Base-by-base conservation (phyloP, 208 protist species). In the Leptomonas pyrrhocoris region DNA sequence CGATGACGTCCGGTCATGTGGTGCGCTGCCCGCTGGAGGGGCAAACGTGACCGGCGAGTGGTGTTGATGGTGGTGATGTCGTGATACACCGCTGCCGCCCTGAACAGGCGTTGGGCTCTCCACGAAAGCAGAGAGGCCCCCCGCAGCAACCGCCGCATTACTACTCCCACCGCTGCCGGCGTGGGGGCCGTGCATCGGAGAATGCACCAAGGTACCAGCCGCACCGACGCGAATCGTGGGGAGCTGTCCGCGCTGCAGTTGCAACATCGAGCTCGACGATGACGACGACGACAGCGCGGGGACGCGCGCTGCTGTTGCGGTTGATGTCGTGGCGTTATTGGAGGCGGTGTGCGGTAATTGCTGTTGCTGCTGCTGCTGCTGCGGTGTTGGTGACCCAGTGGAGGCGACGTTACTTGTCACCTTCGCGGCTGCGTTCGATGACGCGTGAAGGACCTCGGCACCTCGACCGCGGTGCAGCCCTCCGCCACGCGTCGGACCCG, bases 391-490 rank as follows among this genome's bases (percentile, higher is more conserved):
- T 21, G 25, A 6, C 19, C 19, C 67, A n/a, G n/a, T n/a, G n/a
- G n/a, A n/a, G n/a, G n/a, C 36, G 34, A 27, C n/a, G 45, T 55
- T 55, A 53, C 36, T 18, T 28, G 19, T 31, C 36, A 15, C 36
- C 6, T 18, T 48, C 18, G 59, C 45, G 27, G 19, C 30, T 34
- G 45, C 13, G 9, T 15, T 50, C 2, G 42, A 2, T 18, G 30
- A 34, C 8, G 36, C 68, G 48, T 51, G 60, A 5, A 46, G 34
- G 1, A 51, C 69, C n/a, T 34, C 59, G 0, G 62, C 71, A 23
- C 62, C 71, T 16, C 71, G 62, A n/a, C 71, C 62, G 19, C 71
- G 61, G 55, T 76, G 55, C 40, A 76, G 55, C 9, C 25, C 43
- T 6, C 38, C 43, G 5, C 23, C 53, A 40, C 71, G 71, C 8